Conservation (phyloP, 306 rosid genomes). For the Trifolium repens region DNA sequence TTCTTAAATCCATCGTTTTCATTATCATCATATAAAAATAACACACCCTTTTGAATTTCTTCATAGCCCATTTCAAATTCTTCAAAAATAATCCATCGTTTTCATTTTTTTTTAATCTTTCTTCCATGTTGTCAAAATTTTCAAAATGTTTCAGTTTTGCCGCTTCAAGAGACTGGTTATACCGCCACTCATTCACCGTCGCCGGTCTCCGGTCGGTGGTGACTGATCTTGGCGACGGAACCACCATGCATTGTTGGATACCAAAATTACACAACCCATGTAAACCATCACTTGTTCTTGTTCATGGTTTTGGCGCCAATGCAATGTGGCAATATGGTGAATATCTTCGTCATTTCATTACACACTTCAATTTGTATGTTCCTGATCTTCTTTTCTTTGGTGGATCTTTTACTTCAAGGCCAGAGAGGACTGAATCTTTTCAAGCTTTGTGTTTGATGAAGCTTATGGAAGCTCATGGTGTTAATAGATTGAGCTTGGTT, state of each 20-base stretch:
- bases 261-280: constrained; percentile 51
- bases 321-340: constrained; percentile 88
- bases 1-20: not conserved
- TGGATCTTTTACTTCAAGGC: constrained; percentile 53
- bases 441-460: constrained; percentile 60
- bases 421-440: constrained; percentile 61
- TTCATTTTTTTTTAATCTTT: not conserved
- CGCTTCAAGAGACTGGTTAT: constrained; percentile 62
- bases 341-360: constrained; percentile 49
- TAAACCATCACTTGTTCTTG: constrained; percentile 59
- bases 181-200: constrained; percentile 53
- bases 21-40: not conserved
- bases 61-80: constrained; percentile 1
- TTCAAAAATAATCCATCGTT: too few relatives aligned
- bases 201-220: constrained; percentile 65
- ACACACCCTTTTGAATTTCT: constrained; percentile 5
- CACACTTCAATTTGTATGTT: constrained; percentile 64
- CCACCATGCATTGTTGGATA: constrained; percentile 74
- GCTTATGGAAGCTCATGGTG: constrained; percentile 62
- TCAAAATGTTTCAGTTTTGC: constrained; percentile 61
- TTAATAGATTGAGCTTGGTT: constrained; percentile 52
- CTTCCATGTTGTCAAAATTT: constrained; percentile 42
- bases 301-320: constrained; percentile 84
- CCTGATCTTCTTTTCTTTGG: constrained; percentile 89
- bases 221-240: constrained; percentile 65